A percentile compares a stretch with the other conserved stretches of the same genome.
phyloP scores from a whole-genome alignment of 2,329 filamentous ascomycete species.

The Dothistroma pini region DNA sequence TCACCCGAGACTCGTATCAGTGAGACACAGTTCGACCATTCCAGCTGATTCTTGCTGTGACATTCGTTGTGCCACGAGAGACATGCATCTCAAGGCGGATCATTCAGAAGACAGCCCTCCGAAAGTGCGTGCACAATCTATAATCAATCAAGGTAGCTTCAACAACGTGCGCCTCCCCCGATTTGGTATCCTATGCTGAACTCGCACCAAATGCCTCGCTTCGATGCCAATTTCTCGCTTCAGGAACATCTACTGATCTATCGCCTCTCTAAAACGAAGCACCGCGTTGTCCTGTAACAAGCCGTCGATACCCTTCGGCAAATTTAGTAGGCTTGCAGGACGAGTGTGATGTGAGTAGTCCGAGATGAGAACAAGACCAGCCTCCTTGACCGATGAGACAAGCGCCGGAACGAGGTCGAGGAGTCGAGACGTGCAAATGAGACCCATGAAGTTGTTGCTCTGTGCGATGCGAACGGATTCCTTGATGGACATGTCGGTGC shows the following conservation, averaged over 20 bases:
- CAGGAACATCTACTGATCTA: conserved; percentile 45
- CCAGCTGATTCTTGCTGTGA: too few species aligned
- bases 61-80: too few species aligned
- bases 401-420: conserved; percentile 90
- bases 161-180: not conserved
- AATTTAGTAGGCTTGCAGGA: conserved; percentile 49
- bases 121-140: not conserved
- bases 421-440: conserved; percentile 84
- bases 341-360: conserved; percentile 57
- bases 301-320: conserved; percentile 82
- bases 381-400: conserved; percentile 88
- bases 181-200: not conserved
- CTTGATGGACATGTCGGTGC: conserved; percentile 81
- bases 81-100: not conserved
- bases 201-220: not conserved
- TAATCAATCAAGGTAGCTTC: not conserved
- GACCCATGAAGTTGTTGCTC: conserved; percentile 96
- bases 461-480: conserved; percentile 90
- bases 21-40: too few species aligned
- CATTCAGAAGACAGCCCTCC: not conserved
- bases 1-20: too few species aligned
- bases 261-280: conserved; percentile 86
- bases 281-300: conserved; percentile 82
- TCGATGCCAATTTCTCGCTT: not conserved
- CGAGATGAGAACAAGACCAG: conserved; percentile 85